These are phyloP conservation scores for Saccharomyces kudriavzevii DNA, from an alignment of 805 yeast species.

Conservation along the genomic window DNA sequence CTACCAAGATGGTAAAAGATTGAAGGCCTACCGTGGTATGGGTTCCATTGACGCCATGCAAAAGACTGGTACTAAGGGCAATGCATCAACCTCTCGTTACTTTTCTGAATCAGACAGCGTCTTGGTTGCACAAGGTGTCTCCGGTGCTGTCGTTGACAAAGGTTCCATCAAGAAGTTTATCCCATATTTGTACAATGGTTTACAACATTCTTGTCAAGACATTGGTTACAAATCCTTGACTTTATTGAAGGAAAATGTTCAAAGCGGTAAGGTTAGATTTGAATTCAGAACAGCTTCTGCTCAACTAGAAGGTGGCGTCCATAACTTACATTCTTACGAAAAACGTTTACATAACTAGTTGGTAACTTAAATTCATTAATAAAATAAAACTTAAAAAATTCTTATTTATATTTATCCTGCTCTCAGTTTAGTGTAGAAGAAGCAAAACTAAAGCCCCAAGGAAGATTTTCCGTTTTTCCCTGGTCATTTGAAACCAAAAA, in stretches of 20 bases:
- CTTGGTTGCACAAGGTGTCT: conserved; percentile 97
- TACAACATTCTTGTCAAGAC: conserved; percentile 98
- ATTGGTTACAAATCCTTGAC: conserved; percentile 72
- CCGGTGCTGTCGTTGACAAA: conserved; percentile 93
- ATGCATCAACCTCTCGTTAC: conserved; percentile 97
- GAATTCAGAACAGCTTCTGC: conserved; percentile 98
- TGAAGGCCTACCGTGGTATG: conserved; percentile 98
- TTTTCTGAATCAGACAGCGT: conserved; percentile 94
- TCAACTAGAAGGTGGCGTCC: conserved; percentile 97
- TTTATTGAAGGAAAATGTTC: conserved; percentile 57
- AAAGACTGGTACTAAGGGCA: conserved; percentile 75
- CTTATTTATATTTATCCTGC: not conserved
- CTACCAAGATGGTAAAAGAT: conserved; percentile 95
- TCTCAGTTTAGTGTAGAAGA: not conserved
- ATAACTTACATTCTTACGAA: conserved; percentile 92
- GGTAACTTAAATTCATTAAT: not conserved
- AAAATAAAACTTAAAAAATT: not conserved
- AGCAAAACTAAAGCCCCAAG: not conserved
- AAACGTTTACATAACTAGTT: conserved; percentile 85
- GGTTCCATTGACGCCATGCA: conserved; percentile 99
- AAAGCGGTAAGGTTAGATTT: conserved; percentile 70
- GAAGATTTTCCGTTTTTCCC: not conserved
- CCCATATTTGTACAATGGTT: conserved; percentile 89
- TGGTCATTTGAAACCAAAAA: no score
- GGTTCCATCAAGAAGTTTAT: conserved; percentile 90